Evolutionary conservation across 805 yeast species (phyloP), one percentile per base, ranked within the genome.

Genomic region (Lipomyces anomalus): DNA sequence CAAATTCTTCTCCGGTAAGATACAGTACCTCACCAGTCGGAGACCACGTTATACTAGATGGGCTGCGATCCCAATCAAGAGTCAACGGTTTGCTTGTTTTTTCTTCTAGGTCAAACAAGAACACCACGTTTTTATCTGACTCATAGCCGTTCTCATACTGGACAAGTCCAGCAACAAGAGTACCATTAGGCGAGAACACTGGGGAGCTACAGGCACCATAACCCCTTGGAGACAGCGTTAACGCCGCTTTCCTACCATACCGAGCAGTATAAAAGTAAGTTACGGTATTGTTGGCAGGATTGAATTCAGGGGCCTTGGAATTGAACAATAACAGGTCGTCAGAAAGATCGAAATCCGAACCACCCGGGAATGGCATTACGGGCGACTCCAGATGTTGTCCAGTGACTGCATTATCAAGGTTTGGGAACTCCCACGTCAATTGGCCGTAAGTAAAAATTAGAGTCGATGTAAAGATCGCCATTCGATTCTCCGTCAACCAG

Each of bases 231-330:
- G 13, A 26, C 30, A 26, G 11, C 18, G 41, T 24, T 21, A 30
- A 42, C 7, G n/a, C 16, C 20, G 16, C 45, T 13, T 34, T 40
- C 28, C 44, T 49, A 33, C 48, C 44, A 6, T 48, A 46, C 22
- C 56, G 48, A 22, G 35, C 21, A 33, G 45, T 43, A 32, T 57
- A 57, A 28, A 57, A 46, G 38, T 55, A 53, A n/a, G 60, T 51
- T 17, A 55, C 57, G 11, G 61, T 57, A 29, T 49, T 57, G 22
- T 41, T 44, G 26, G 61, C 59, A n/a, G 58, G 55, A 16, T 46
- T 45, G 28, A 44, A 37, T 5, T 56, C 50, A 9, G 60, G 57
- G 1, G 60, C 56, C 43, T 57, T 56, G 22, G 59, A 51, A 23
- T 46, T 51, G 16, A 55, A 50, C 20, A 53, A 51, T 4, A 55